Conservation (phyloP, 2,329 filamentous ascomycete genomes). For the Fusarium zealandicum region DNA sequence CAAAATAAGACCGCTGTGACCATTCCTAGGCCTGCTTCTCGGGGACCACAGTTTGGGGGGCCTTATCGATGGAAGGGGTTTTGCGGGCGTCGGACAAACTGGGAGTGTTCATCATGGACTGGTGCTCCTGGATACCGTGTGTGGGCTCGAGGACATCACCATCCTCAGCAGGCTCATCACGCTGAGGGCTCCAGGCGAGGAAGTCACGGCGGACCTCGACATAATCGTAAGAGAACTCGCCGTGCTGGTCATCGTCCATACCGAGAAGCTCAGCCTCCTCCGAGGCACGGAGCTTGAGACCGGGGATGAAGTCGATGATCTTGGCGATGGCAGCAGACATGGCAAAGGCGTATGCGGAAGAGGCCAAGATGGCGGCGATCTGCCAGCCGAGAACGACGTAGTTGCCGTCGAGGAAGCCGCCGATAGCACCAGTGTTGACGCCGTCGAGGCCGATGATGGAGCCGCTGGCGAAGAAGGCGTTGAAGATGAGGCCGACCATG, state of each 20-base stretch:
- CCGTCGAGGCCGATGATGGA: slow-evolving; percentile 79
- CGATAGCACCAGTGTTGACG: slow-evolving; percentile 71
- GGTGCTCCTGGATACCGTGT: slow-evolving; percentile 75
- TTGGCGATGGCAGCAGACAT: slow-evolving; percentile 78
- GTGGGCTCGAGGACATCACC: slow-evolving; percentile 68
- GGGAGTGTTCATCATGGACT: slow-evolving; percentile 48
- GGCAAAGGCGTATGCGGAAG: slow-evolving; percentile 72
- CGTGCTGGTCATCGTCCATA: slow-evolving; percentile 90
- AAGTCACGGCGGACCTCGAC: slow-evolving; percentile 89
- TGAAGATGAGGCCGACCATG: slow-evolving; percentile 75
- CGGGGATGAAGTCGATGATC: slow-evolving; percentile 76
- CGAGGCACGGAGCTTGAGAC: slow-evolving; percentile 78
- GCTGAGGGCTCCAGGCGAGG: slow-evolving; percentile 84
- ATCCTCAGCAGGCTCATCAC: slow-evolving; percentile 66
- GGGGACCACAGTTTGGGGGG: slow-evolving; percentile 15
- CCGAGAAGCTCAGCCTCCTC: slow-evolving; percentile 85
- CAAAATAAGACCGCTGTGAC: slow-evolving; percentile 5
- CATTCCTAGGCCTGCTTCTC: slow-evolving; percentile 26
- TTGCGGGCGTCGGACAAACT: slow-evolving; percentile 40
- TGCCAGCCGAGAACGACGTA: slow-evolving; percentile 80
- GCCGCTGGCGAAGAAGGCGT: slow-evolving; percentile 73
- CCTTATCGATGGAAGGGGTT: slow-evolving; percentile 32
- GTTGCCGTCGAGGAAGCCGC: slow-evolving; percentile 79
- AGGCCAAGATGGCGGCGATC: slow-evolving; percentile 75
- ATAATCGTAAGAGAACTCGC: slow-evolving; percentile 90